Base-by-base conservation (phyloP, 805 yeast genomes). In the Candida qinlingensis region DNA sequence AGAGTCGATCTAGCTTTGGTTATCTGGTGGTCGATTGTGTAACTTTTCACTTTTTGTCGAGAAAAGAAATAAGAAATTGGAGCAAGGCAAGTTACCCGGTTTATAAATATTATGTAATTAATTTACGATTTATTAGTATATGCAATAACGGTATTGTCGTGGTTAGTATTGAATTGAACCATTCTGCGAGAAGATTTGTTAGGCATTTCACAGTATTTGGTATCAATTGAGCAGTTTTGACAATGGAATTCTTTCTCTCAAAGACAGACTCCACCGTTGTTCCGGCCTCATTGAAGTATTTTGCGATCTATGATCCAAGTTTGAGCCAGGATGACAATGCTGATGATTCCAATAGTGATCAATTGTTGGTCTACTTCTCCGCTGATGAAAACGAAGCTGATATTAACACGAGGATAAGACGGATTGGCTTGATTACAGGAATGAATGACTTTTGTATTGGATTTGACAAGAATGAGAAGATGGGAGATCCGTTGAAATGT, bases 361-460 rank as follows among this genome's bases (percentile, higher is more conserved):
- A 71, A 50, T 53, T 74, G 26, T 52, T 74, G 41, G 39, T 63
- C 60, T 47, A 69, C 57, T 53, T 69, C 63, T 54, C 64, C 55
- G 35, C 38, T 9, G 44, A 46, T 9, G 25, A 47, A 41, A 25
- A 44, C 39, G 40, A 39, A 11, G 45, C 65, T 10, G 52, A 50
- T 27, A 36, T 61, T 10, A 66, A 72, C 51, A 67, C 62, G 6
- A 66, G 70, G 51, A 54, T 73, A 35, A 55, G 71, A 29, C 65
- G 63, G 26, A 62, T 75, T 19, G 78, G 80, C 2, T 56, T 75
- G 31, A 62, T 74, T 4, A 73, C 73, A 45, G 79, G 76, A 1
- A 49, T 58, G 36, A 39, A 44, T 31, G 54, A 52, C 9, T 55
- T 54, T 11, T 49, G 46, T 7, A 25, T 37, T 19, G 57, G 48